These are phyloP conservation scores for Amylostereum chailletii DNA, from an alignment of 1,284 basidiomycete genomes.

Conservation along the genomic window DNA sequence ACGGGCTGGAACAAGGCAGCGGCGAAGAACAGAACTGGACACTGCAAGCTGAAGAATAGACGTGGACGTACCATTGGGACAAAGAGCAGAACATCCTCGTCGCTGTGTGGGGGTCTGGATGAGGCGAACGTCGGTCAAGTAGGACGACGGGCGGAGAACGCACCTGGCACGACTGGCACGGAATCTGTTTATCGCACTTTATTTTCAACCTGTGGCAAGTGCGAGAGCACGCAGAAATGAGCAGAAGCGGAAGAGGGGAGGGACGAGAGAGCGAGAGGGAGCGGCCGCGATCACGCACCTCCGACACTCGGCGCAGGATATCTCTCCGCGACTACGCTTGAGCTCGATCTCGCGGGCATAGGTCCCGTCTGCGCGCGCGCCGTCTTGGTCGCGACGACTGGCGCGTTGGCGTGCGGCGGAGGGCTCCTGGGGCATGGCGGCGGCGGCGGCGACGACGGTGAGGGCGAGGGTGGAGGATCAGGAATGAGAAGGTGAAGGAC, in stretches of 20 bases:
- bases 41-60: not conserved
- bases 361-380: slow-evolving; percentile 20
- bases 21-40: too few relatives aligned
- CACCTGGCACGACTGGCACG: slow-evolving; percentile 62
- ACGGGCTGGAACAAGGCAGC: too few relatives aligned
- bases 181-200: slow-evolving; percentile 71
- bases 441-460: too few relatives aligned
- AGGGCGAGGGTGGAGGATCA: too few relatives aligned
- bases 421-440: slow-evolving; percentile 24
- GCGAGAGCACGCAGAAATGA: slow-evolving; percentile 3
- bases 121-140: not conserved
- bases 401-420: slow-evolving; percentile 16
- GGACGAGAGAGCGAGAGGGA: not conserved
- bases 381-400: slow-evolving; percentile 19
- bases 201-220: slow-evolving; percentile 48
- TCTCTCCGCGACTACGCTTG: slow-evolving; percentile 25
- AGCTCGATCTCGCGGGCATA: slow-evolving; percentile 23
- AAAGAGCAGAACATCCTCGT: slow-evolving; percentile 58
- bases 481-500: slow-evolving; percentile 3
- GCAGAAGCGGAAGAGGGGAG: not conserved
- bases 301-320: slow-evolving; percentile 61
- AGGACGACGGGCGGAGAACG: slow-evolving; percentile 7
- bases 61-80: slow-evolving; percentile 52
- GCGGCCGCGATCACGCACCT: slow-evolving; percentile 35
- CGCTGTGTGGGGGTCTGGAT: slow-evolving; percentile 23